These are phyloP conservation scores for Corynascus novoguineensis DNA, from an alignment of 495 filamentous ascomycete species.

Conservation along the genomic window DNA sequence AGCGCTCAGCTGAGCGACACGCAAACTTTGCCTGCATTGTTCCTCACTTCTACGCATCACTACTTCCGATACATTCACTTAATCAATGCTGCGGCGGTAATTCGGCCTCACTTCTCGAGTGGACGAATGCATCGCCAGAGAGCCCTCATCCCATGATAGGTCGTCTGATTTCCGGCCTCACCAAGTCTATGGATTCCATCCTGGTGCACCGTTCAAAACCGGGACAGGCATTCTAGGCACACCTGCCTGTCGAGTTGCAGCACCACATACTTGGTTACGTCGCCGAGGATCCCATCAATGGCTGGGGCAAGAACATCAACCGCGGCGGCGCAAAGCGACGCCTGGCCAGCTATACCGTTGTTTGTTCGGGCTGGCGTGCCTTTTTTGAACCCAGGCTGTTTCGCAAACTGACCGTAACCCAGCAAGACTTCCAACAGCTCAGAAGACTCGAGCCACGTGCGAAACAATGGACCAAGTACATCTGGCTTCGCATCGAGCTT, in stretches of 20 bases:
- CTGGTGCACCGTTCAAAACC: no score
- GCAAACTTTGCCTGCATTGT: no score
- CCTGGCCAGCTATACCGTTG: background rate
- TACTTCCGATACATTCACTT: no score
- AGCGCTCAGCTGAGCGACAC: no score
- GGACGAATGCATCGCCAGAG: no score
- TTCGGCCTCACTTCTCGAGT: no score
- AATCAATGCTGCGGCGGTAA: no score
- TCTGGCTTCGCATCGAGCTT: background rate
- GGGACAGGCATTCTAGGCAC: conserved; percentile 4
- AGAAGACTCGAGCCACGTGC: background rate
- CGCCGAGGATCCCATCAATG: background rate
- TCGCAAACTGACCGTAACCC: background rate
- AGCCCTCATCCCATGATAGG: no score
- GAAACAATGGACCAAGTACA: background rate
- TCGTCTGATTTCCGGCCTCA: no score
- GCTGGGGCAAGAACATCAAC: background rate
- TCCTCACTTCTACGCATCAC: no score
- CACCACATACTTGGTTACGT: background rate
- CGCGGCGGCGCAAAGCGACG: background rate
- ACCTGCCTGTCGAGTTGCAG: background rate
- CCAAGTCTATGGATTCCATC: no score
- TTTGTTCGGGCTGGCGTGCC: background rate
- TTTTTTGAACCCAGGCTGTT: background rate
- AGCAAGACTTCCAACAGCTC: background rate